phyloP scores from a whole-genome alignment of 75 land plant genomes.

The Pinus albicaulis region DNA sequence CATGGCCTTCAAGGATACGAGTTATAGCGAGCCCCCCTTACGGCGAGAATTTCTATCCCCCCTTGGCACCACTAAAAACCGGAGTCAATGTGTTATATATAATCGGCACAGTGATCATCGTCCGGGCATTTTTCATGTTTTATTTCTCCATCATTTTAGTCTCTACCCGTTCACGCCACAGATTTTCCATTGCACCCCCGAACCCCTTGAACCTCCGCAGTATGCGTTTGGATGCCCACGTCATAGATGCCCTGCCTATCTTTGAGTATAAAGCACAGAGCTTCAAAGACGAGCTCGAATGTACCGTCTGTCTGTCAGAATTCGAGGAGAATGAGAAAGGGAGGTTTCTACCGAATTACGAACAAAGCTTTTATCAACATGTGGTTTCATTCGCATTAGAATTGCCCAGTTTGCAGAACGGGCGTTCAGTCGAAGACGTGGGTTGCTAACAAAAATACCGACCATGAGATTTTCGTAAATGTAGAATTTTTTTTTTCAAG shows the following conservation, averaged over 20 bases:
- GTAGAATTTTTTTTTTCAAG: background rate
- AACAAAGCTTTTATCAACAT: constrained; percentile 50
- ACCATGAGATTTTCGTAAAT: background rate
- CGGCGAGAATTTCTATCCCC: no score
- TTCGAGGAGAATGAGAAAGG: constrained; percentile 45
- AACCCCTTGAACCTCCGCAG: background rate
- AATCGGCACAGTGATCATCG: background rate
- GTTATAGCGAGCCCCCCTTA: no score
- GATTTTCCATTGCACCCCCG: background rate
- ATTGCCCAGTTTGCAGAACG: constrained; percentile 53
- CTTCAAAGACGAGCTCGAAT: constrained; percentile 10
- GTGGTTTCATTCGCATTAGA: constrained; percentile 54
- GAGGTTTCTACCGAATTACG: constrained; percentile 35
- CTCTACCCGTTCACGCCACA: background rate
- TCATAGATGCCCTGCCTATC: background rate
- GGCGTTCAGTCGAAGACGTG: background rate
- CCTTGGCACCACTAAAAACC: no score
- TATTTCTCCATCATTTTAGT: background rate
- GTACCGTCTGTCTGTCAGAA: constrained; percentile 48
- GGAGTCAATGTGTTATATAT: no score
- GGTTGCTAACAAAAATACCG: background rate
- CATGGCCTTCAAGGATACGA: no score
- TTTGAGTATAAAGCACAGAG: background rate
- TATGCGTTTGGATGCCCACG: background rate
- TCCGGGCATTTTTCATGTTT: background rate